Evolutionary conservation across 2,329 filamentous ascomycete genomes (phyloP).

Genomic region (Colletotrichum theobromicola): DNA sequence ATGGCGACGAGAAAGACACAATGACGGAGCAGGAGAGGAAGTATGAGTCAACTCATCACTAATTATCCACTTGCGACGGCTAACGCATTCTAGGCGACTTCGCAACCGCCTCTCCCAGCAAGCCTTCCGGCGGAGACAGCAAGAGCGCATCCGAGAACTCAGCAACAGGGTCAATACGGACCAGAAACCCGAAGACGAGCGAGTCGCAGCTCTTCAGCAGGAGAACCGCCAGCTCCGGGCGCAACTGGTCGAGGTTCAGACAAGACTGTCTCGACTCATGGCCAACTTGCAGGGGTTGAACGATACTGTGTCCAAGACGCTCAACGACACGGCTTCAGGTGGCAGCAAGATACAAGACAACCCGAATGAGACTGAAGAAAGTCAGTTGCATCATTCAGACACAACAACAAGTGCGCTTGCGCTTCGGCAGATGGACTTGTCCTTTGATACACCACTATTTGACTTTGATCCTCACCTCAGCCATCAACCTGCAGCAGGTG

Average conservation of each 20-base stretch:
- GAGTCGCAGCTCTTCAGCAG: constrained; percentile 25
- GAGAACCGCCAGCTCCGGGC: constrained; percentile 30
- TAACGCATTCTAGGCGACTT: constrained; percentile 25
- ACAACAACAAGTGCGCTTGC: background rate
- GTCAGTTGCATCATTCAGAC: background rate
- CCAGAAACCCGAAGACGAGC: constrained; percentile 27
- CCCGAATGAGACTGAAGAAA: background rate
- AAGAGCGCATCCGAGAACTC: constrained; percentile 31
- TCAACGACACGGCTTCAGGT: constrained; percentile 22
- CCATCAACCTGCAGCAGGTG: background rate
- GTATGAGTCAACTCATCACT: background rate
- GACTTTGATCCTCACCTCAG: background rate
- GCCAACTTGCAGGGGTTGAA: constrained; percentile 28
- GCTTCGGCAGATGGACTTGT: background rate
- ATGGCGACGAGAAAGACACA: background rate
- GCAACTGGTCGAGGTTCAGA: constrained; percentile 33
- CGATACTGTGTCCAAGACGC: constrained; percentile 28
- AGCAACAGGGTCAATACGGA: constrained; percentile 26
- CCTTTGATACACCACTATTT: background rate
- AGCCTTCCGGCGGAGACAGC: constrained; percentile 35
- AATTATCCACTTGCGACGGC: background rate
- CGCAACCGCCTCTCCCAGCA: constrained; percentile 36
- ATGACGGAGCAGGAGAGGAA: constrained; percentile 7
- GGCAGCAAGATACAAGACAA: background rate
- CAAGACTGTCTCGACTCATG: constrained; percentile 27